Base-by-base conservation (phyloP, 179 eudicot species). In the Camellia oleifera region DNA sequence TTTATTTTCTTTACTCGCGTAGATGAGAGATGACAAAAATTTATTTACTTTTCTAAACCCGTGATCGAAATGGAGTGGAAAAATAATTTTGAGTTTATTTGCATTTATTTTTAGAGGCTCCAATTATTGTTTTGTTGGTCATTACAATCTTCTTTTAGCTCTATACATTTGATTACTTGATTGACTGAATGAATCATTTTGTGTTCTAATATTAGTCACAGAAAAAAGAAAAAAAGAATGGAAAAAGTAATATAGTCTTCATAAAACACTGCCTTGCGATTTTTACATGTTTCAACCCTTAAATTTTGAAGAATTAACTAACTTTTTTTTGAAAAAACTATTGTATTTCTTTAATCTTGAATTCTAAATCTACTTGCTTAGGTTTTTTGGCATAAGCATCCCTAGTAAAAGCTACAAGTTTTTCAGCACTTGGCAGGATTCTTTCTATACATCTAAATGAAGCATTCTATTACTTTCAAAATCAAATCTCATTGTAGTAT, bases 321-420 rank as follows among this genome's bases (percentile, higher is more conserved):
- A 11, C 3, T 14, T 13, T 0, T 11, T 58, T 15, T 58, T 2
- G 7, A 58, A 14, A 14, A 4, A 12, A 5, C 5, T 42, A 11
- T 69, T 44, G 17, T 70, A 46, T 70, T 57, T 70, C 74, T 70
- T n/a, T 3, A 70, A 70, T 46, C 52, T 46, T 46, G 57, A 53
- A 50, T 70, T 70, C 32, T n/a, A 18, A 70, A 10, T 44, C 42
- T 40, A 17, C 4, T 68, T 68, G 50, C 50, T 68, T 2, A 40
- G 50, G 14, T 42, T 68, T 68, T 68, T 4, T 42, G 9, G 9
- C n/a, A 13, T 68, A 13, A 11, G 4, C 42, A 13, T 14, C 23
- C 73, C 54, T 14, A 69, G 54, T 3, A 14, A 15, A 69, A 17
- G 50, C 18, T 32, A 14, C 45, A n/a, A 70, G n/a, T 20, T 45